A percentile compares a stretch with the other conserved stretches of the same genome.
Evolutionary conservation across 2,329 filamentous ascomycete species (phyloP).

Genomic region (Samsoniella hepiali): DNA sequence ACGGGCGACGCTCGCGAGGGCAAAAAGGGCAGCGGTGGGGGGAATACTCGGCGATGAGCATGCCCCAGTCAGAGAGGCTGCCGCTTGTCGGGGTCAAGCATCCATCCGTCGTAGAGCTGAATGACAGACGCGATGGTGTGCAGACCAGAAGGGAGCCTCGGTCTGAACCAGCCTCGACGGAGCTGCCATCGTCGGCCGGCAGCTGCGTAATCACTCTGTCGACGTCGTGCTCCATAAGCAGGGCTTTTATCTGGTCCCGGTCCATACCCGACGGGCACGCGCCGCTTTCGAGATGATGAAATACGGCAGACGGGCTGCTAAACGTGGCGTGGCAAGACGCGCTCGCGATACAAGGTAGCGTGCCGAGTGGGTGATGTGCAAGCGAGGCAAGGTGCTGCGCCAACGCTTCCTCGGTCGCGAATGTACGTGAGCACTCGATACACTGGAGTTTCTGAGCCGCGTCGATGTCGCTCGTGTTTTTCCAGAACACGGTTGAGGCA

Average conservation of each 20-base stretch:
- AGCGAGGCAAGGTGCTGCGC: neutral
- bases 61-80: neutral
- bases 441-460: neutral
- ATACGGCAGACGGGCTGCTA: neutral
- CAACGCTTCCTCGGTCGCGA: neutral
- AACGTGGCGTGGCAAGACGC: neutral
- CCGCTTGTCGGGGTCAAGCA: neutral
- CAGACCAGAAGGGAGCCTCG: neutral
- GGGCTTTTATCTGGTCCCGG: neutral
- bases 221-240: neutral
- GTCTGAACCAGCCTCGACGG: neutral
- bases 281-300: neutral
- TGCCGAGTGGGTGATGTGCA: neutral
- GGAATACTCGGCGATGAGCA: neutral
- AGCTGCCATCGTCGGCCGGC: neutral
- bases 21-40: conserved; percentile 1
- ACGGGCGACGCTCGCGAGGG: neutral
- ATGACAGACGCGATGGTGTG: neutral
- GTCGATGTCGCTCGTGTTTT: neutral
- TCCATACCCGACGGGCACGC: neutral
- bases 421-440: neutral
- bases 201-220: neutral
- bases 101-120: neutral
- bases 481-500: neutral
- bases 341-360: neutral